These are phyloP conservation scores for Fusarium cyanostomum DNA, from an alignment of 2,329 filamentous ascomycete species.

Conservation along the genomic window DNA sequence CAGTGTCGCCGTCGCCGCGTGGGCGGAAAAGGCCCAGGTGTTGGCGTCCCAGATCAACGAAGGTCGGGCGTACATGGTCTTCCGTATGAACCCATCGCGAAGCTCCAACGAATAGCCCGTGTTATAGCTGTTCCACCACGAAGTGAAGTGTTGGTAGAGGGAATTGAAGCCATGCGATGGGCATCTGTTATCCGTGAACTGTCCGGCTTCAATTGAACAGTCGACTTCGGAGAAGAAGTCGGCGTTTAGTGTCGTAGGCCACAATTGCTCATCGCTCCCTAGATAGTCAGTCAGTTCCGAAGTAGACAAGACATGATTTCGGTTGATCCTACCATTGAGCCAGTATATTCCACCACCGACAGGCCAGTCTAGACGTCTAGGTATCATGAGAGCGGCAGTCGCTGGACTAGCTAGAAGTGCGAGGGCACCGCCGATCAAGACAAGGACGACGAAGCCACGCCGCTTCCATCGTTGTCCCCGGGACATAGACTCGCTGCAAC, in stretches of 20 bases:
- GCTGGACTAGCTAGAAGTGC: constrained; percentile 19
- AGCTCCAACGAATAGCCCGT: constrained; percentile 1
- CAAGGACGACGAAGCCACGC: neutral
- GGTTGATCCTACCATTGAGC: constrained; percentile 8
- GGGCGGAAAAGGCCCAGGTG: constrained; percentile 14
- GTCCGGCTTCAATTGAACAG: neutral
- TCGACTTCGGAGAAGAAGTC: neutral
- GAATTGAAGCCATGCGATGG: neutral
- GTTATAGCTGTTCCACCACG: constrained; percentile 9
- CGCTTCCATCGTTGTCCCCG: neutral
- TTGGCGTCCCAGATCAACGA: neutral
- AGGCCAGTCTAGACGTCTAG: constrained; percentile 3
- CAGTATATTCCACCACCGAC: constrained; percentile 14
- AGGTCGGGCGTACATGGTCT: constrained; percentile 3
- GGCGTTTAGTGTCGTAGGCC: neutral
- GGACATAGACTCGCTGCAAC: neutral
- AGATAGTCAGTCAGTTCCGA: neutral
- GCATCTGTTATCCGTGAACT: neutral
- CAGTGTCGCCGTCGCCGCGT: constrained; percentile 4
- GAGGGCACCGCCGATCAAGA: constrained; percentile 4
- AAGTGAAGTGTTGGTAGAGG: constrained; percentile 1
- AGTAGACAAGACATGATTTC: neutral
- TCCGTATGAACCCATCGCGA: constrained; percentile 5
- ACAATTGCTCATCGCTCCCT: neutral
- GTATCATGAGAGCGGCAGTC: constrained; percentile 22